Percentiles rank a stretch among this genome's conserved stretches.
Evolutionary conservation across 2,329 filamentous ascomycete genomes (phyloP).

Genomic region (Scedosporium boydii): DNA sequence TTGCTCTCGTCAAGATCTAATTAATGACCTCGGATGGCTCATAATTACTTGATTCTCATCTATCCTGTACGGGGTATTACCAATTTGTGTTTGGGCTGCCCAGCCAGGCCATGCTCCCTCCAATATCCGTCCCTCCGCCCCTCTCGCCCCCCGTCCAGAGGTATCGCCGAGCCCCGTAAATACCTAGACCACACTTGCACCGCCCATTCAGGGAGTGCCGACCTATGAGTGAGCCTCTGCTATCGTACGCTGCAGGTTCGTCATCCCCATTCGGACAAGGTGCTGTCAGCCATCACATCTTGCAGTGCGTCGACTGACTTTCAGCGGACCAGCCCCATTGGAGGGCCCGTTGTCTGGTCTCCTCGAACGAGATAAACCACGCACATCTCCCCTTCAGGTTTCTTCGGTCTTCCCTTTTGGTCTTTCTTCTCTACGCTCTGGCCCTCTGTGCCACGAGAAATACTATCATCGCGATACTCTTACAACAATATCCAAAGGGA

Average conservation of each 20-base stretch:
- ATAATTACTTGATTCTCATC: neutral
- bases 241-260: neutral
- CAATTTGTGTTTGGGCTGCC: neutral
- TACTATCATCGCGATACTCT: neutral
- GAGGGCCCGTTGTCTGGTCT: neutral
- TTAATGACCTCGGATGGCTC: neutral
- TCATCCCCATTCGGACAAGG: constrained; percentile 4
- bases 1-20: neutral
- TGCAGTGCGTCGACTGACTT: constrained; percentile 1
- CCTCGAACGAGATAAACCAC: constrained; percentile 7
- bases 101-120: no score
- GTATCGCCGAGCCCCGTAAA: neutral
- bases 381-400: neutral
- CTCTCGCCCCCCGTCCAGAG: neutral
- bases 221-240: neutral
- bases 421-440: constrained; percentile 3
- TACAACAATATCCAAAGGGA: neutral
- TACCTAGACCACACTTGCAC: neutral
- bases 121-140: neutral
- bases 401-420: neutral
- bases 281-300: constrained; percentile 3
- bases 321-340: neutral
- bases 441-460: constrained; percentile 4
- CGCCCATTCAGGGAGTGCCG: neutral
- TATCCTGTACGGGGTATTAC: neutral